Conservation (phyloP, 345 rosid species). For the Pistacia integerrima region DNA sequence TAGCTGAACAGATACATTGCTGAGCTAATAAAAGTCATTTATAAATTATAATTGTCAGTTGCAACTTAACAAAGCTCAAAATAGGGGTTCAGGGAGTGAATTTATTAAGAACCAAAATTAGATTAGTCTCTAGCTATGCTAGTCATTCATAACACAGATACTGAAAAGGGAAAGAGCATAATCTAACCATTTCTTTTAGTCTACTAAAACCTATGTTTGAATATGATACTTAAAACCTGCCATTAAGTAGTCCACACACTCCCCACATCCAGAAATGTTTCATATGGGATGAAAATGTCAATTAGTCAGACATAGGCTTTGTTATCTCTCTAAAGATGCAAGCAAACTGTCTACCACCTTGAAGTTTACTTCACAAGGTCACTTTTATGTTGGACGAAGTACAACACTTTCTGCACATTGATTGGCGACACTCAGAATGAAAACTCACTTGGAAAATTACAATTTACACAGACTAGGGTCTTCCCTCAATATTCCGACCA, state of each 20-base stretch:
- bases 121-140: neutral
- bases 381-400: neutral
- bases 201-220: neutral
- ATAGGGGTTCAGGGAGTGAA: neutral
- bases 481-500: neutral
- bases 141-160: conserved; percentile 2
- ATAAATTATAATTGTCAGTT: neutral
- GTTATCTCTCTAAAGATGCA: neutral
- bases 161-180: neutral
- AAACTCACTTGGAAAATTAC: neutral
- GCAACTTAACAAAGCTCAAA: neutral
- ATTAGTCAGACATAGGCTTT: neutral
- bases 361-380: neutral
- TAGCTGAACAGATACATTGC: neutral
- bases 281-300: neutral
- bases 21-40: neutral
- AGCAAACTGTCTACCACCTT: neutral
- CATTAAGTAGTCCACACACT: neutral
- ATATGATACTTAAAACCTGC: neutral
- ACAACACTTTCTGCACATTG: neutral
- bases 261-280: neutral
- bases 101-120: neutral
- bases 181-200: neutral
- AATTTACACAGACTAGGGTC: neutral
- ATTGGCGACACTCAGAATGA: neutral